phyloP scores from a whole-genome alignment of 2,329 filamentous ascomycete species.

The Malbranchea cinnamomea region DNA sequence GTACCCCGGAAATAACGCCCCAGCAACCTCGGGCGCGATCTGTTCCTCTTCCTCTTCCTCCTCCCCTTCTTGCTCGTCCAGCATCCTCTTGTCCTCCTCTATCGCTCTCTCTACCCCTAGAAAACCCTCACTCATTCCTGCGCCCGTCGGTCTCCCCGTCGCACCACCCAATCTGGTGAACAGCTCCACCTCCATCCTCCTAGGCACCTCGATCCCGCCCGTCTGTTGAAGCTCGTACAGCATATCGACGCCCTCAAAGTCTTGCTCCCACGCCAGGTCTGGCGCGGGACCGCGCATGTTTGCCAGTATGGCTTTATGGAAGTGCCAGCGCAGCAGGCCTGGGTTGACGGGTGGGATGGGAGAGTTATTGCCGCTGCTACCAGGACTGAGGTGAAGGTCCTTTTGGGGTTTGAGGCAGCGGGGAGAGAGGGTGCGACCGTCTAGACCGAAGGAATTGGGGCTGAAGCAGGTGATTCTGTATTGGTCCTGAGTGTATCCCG shows the following conservation, averaged over 20 bases:
- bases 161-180: constrained; percentile 15
- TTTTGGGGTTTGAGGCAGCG: too few relatives aligned
- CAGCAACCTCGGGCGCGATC: too few relatives aligned
- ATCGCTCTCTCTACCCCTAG: too few relatives aligned
- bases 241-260: constrained; percentile 12
- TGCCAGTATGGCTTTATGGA: constrained; percentile 10
- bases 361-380: not conserved
- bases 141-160: too few relatives aligned
- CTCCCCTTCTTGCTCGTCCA: too few relatives aligned
- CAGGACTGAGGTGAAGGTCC: too few relatives aligned
- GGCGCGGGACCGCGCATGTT: constrained; percentile 10
- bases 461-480: constrained; percentile 15
- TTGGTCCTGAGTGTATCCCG: constrained; percentile 4
- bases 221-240: constrained; percentile 18
- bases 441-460: constrained; percentile 10
- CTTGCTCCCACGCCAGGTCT: constrained; percentile 10
- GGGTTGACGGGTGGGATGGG: constrained; percentile 1
- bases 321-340: constrained; percentile 12
- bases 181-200: constrained; percentile 16
- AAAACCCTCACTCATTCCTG: too few relatives aligned
- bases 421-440: constrained; percentile 2
- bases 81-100: too few relatives aligned
- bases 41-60: too few relatives aligned
- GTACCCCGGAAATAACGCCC: too few relatives aligned
- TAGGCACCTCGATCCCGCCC: constrained; percentile 38